A percentile compares a stretch with the other conserved stretches of the same genome.
Conservation (phyloP, 2,329 filamentous ascomycete species). For the Ophiocordyceps camponoti-floridani region DNA sequence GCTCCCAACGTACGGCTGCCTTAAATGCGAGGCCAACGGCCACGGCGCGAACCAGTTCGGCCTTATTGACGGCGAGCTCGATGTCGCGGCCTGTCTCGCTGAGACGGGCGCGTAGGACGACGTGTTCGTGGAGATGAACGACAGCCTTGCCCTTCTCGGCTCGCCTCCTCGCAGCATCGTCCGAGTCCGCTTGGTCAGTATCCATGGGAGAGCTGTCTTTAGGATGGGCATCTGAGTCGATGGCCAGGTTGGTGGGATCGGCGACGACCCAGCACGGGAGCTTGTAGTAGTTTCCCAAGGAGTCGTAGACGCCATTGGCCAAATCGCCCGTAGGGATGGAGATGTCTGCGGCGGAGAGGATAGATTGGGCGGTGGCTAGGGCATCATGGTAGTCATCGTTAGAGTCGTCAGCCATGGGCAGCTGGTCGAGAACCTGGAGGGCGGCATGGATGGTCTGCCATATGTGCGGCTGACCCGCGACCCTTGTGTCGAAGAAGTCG, state of each 20-base stretch:
- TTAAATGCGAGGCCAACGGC: constrained; percentile 36
- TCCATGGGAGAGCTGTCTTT: constrained; percentile 19
- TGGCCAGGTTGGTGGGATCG: constrained; percentile 39
- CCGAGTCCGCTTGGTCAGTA: constrained; percentile 11
- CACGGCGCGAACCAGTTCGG: constrained; percentile 47
- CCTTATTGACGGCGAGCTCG: constrained; percentile 33
- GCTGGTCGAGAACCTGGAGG: constrained; percentile 47
- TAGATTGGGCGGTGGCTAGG: constrained; percentile 55
- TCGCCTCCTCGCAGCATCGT: constrained; percentile 19
- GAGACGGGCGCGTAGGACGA: constrained; percentile 42
- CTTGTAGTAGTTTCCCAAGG: constrained; percentile 50
- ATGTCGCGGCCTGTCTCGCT: constrained; percentile 52
- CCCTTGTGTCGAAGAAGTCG: constrained; percentile 83
- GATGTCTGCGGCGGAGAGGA: constrained; percentile 62
- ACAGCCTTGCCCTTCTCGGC: constrained; percentile 44
- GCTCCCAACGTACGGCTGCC: constrained; percentile 2
- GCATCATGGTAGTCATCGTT: constrained; percentile 20
- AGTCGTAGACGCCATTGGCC: constrained; percentile 54
- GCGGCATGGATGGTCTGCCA: constrained; percentile 62
- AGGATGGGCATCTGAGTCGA: constrained; percentile 9
- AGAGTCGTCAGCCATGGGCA: constrained; percentile 22
- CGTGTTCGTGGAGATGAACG: constrained; percentile 30
- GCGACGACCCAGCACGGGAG: constrained; percentile 51
- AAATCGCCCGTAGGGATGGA: constrained; percentile 58
- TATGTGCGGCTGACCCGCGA: constrained; percentile 58